phyloP scores from a whole-genome alignment of 179 eudicot species.

The Spergularia azorica region DNA sequence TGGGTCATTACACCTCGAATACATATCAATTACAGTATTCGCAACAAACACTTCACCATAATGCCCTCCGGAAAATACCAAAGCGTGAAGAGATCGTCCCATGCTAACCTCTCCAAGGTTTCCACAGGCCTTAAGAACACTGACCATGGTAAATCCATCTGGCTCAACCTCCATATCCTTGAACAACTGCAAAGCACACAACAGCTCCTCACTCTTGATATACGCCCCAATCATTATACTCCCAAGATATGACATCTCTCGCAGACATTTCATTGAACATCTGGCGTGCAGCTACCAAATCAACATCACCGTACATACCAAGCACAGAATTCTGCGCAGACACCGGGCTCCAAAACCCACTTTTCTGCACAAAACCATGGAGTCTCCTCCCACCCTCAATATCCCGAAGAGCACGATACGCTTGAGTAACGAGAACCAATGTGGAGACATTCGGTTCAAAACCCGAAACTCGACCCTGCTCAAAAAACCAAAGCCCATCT shows the following conservation, averaged over 20 bases:
- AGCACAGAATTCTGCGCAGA: slow-evolving; percentile 67
- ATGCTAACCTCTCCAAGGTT: slow-evolving; percentile 34
- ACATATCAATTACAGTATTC: slow-evolving; percentile 63
- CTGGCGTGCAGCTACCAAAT: slow-evolving; percentile 43
- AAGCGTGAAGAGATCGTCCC: slow-evolving; percentile 56
- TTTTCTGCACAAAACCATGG: slow-evolving; percentile 51
- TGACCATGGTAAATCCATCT: slow-evolving; percentile 72
- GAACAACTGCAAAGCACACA: slow-evolving; percentile 50
- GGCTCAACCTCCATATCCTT: slow-evolving; percentile 51
- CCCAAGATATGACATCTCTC: slow-evolving; percentile 84
- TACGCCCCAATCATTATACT: slow-evolving; percentile 72
- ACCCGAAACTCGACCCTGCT: slow-evolving; percentile 49
- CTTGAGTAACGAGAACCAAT: slow-evolving; percentile 63
- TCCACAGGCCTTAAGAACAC: slow-evolving; percentile 64
- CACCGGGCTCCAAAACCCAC: slow-evolving; percentile 44
- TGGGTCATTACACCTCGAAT: slow-evolving; percentile 55
- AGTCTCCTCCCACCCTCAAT: slow-evolving; percentile 42
- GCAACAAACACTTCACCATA: slow-evolving; percentile 54
- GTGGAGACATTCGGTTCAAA: slow-evolving; percentile 79
- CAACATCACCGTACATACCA: slow-evolving; percentile 47
- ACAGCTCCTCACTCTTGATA: slow-evolving; percentile 44
- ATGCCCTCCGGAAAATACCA: slow-evolving; percentile 52
- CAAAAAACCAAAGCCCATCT: slow-evolving; percentile 53
- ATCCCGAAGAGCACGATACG: slow-evolving; percentile 39
- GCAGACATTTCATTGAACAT: slow-evolving; percentile 72